These are phyloP conservation scores for Penicillium salamii DNA, from an alignment of 495 filamentous ascomycete species.

Conservation along the genomic window DNA sequence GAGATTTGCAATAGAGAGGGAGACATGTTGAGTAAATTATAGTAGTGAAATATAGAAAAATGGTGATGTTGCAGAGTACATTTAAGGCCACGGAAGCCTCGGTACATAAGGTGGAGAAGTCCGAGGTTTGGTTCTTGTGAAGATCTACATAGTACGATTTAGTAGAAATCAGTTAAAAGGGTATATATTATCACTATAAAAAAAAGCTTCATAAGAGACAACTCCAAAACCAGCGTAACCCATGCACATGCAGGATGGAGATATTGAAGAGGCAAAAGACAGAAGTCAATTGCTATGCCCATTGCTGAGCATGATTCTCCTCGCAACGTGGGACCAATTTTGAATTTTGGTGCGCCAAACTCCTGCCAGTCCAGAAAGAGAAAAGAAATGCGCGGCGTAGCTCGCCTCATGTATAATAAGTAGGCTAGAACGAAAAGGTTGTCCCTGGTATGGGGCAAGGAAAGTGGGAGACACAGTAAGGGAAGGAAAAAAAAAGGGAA, in stretches of 20 bases:
- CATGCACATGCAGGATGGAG: conserved; percentile 14
- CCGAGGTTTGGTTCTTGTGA: neutral
- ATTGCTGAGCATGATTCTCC: conserved; percentile 1
- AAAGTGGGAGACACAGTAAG: too few relatives aligned
- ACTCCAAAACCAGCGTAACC: conserved; percentile 10
- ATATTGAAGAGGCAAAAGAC: conserved; percentile 9
- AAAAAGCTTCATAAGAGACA: conserved; percentile 9
- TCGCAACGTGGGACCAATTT: conserved; percentile 12
- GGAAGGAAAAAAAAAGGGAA: conserved; percentile 1
- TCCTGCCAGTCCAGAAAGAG: conserved; percentile 11
- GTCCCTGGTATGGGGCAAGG: neutral
- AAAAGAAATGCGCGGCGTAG: conserved; percentile 7
- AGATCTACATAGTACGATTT: neutral
- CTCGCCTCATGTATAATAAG: neutral
- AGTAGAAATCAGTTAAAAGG: conserved; percentile 14
- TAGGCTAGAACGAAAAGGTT: conserved; percentile 6
- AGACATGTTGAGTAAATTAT: neutral
- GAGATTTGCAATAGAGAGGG: conserved; percentile 25
- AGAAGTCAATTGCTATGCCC: conserved; percentile 1
- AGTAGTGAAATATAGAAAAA: neutral
- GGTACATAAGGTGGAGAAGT: neutral
- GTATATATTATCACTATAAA: conserved; percentile 28
- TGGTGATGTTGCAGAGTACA: neutral
- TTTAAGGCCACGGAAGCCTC: neutral
- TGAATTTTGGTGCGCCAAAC: conserved; percentile 20